Evolutionary conservation across 202 grass and related monocot species (phyloP).

Genomic region (Setaria italica): DNA sequence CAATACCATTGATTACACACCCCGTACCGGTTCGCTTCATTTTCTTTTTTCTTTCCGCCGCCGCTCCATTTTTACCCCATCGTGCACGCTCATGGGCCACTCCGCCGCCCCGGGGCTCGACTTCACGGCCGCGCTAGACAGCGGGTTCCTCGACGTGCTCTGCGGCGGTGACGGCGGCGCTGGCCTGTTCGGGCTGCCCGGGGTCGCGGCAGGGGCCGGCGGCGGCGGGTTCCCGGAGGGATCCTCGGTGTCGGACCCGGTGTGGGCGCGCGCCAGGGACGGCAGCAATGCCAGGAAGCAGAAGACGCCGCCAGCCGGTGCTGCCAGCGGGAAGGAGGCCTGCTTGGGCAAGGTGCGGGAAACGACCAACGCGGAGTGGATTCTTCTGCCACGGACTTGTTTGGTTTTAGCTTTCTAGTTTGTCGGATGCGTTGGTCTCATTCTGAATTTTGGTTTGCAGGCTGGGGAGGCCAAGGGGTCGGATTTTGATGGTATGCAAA

Average conservation of each 20-base stretch:
- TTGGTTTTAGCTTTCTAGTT: neutral
- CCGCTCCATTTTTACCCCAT: too few relatives aligned
- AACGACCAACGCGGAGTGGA: neutral
- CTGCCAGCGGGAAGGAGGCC: slow-evolving; percentile 40
- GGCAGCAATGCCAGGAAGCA: slow-evolving; percentile 53
- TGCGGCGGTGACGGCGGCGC: slow-evolving; percentile 40
- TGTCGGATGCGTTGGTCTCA: neutral
- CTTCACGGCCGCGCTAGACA: slow-evolving; percentile 32
- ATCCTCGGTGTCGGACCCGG: slow-evolving; percentile 73
- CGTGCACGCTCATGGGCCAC: slow-evolving; percentile 33
- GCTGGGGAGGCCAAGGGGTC: slow-evolving; percentile 42
- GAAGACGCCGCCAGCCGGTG: slow-evolving; percentile 45
- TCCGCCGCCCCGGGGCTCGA: slow-evolving; percentile 38
- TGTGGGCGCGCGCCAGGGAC: slow-evolving; percentile 38
- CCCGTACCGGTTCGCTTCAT: too few relatives aligned
- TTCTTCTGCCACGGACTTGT: neutral
- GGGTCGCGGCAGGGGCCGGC: neutral
- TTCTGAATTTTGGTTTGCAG: slow-evolving; percentile 49
- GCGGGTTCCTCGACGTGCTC: slow-evolving; percentile 50
- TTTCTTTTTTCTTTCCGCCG: too few relatives aligned
- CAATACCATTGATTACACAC: too few relatives aligned
- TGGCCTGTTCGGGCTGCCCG: slow-evolving; percentile 28
- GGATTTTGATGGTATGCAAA: slow-evolving; percentile 53
- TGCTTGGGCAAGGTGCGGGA: slow-evolving; percentile 52
- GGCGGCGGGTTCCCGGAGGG: slow-evolving; percentile 50